These are phyloP conservation scores for Aspergillus sp. DNA, from an alignment of 2,329 filamentous ascomycete genomes.

Conservation along the genomic window DNA sequence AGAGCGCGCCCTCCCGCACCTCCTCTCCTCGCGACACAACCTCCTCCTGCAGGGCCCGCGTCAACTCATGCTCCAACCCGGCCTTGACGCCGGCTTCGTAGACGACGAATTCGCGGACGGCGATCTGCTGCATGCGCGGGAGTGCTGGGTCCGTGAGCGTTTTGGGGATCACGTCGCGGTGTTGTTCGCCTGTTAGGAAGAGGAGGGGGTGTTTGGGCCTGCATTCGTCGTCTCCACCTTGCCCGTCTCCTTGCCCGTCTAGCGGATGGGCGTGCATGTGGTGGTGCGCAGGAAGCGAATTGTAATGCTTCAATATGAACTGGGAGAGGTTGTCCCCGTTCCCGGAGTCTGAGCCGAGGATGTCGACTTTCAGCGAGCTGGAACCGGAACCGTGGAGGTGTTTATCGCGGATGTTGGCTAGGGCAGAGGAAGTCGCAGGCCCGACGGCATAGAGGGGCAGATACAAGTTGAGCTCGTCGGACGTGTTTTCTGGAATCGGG, in stretches of 20 bases:
- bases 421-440: slow-evolving; percentile 52
- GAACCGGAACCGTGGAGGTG: no score
- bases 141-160: slow-evolving; percentile 56
- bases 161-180: slow-evolving; percentile 80
- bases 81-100: slow-evolving; percentile 80
- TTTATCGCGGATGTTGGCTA: slow-evolving; percentile 43
- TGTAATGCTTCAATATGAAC: slow-evolving; percentile 73
- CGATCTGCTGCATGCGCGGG: slow-evolving; percentile 44
- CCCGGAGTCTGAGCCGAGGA: slow-evolving; percentile 73
- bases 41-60: slow-evolving; percentile 40
- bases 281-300: slow-evolving; percentile 12
- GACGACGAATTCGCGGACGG: slow-evolving; percentile 69
- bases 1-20: slow-evolving; percentile 13
- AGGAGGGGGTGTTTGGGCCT: slow-evolving; percentile 50
- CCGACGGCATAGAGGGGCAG: slow-evolving; percentile 40
- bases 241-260: slow-evolving; percentile 13
- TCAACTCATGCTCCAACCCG: slow-evolving; percentile 63
- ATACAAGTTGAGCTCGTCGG: no score
- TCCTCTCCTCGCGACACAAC: slow-evolving; percentile 33
- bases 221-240: slow-evolving; percentile 34
- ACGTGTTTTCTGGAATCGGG: no score
- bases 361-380: slow-evolving; percentile 45
- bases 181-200: slow-evolving; percentile 83
- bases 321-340: slow-evolving; percentile 71
- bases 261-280: no score